These are phyloP conservation scores for Hermanozyma aechmeae DNA, from an alignment of 805 yeast genomes.

Conservation along the genomic window DNA sequence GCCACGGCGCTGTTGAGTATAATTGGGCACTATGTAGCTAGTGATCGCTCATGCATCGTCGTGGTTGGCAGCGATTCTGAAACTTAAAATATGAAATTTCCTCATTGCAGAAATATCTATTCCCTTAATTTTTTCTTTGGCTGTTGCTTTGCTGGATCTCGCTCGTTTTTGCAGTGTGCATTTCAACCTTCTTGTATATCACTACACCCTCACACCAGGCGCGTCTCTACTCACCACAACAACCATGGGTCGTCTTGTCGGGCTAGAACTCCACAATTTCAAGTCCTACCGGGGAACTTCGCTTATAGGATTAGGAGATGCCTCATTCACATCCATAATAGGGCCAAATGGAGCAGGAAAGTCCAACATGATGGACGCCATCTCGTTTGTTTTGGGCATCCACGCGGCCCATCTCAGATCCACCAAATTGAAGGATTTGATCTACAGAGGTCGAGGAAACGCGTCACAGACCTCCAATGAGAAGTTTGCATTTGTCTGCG, in stretches of 20 bases:
- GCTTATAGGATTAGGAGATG: constrained; percentile 72
- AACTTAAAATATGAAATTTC: no score
- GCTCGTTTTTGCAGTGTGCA: no score
- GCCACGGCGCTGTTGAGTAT: no score
- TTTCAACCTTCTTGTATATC: no score
- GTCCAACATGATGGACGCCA: constrained; percentile 95
- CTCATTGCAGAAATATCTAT: no score
- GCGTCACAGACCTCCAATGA: constrained; percentile 16
- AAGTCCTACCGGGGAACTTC: constrained; percentile 81
- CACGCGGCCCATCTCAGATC: constrained; percentile 71
- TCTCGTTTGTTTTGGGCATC: constrained; percentile 88
- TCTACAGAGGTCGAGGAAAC: constrained; percentile 57
- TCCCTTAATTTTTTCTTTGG: no score
- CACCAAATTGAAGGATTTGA: constrained; percentile 59
- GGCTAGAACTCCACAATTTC: constrained; percentile 76
- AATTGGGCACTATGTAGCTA: no score
- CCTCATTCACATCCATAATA: constrained; percentile 79
- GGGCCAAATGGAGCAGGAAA: constrained; percentile 99
- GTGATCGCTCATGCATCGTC: no score
- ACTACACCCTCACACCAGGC: no score
- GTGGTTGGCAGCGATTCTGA: no score
- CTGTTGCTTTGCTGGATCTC: no score
- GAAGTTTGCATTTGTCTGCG: constrained; percentile 60
- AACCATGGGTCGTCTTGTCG: constrained; percentile 72
- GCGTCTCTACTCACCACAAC: no score